Base-by-base conservation (phyloP, 73 alveolate species). In the Stentor coeruleus region DNA sequence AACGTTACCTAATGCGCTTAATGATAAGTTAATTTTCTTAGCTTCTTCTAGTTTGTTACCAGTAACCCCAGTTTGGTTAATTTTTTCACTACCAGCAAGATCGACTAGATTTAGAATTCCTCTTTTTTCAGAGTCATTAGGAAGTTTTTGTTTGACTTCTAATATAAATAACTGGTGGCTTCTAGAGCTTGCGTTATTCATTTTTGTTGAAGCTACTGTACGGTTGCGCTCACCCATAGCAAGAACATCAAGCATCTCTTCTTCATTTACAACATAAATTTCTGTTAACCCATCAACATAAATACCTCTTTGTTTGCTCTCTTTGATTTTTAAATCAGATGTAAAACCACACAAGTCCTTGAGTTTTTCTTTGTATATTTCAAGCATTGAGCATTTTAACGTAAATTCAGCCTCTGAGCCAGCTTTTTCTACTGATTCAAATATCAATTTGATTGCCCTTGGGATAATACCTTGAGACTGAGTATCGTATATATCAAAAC, bases 81-180 rank as follows among this genome's bases (percentile, higher is more conserved):
- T 93, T 82, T 92, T 85, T 85, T 95, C 99, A 39, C 95, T 86
- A 3, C 99, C 99, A 15, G 98, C 93, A 59, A 95, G 91, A 91
- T 95, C 99, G n/a, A 95, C 98, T 36, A 95, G 81, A 58, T 95
- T 95, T 75, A 95, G 1, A 75, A 38, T 40, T 2, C 83, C 83
- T 39, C 72, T 15, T 2, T 75, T 75, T 35, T 75, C 83, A 6
- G 83, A 14, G 3, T 40, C 83, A 75, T 37, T 35, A 20, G 72
- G 35, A 1, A 40, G 38, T 40, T 75, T 75, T 2, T 75, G 83
- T 6, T 0, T 75, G 14, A 75, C 83, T 75, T 75, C 59, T 2
- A 75, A 40, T 37, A 33, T 15, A 75, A 75, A 75, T 37, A 75
- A 66, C 74, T 40, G 72, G 66, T 75, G 83, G 2, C 83, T 75